Evolutionary conservation across 2,329 filamentous ascomycete species (phyloP).

Genomic region (Colletotrichum horii): DNA sequence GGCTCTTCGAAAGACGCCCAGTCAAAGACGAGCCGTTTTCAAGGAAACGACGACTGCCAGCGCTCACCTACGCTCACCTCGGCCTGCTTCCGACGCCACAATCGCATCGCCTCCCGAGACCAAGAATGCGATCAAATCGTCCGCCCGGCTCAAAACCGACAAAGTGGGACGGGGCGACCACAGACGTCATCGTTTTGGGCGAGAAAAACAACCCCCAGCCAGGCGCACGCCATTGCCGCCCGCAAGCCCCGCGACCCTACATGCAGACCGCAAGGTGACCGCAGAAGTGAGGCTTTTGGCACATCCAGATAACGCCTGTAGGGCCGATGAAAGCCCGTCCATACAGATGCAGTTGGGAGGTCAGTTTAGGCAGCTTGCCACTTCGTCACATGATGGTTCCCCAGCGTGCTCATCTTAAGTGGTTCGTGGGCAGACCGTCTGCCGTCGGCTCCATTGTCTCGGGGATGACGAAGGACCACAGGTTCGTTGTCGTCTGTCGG

Average conservation of each 20-base stretch:
- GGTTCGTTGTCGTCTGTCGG: background rate
- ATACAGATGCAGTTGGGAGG: background rate
- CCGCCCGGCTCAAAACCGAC: background rate
- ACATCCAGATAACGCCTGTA: background rate
- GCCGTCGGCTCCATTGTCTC: background rate
- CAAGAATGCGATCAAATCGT: background rate
- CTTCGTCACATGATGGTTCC: slow-evolving; percentile 15
- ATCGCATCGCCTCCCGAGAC: background rate
- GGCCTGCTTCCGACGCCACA: background rate
- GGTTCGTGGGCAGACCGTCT: background rate
- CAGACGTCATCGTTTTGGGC: background rate
- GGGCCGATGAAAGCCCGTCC: background rate
- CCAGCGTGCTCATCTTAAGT: background rate
- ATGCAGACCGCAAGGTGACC: background rate
- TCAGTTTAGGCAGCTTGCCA: slow-evolving; percentile 5
- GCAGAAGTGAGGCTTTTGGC: background rate
- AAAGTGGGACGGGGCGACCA: background rate
- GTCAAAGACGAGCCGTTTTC: background rate
- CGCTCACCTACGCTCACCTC: background rate
- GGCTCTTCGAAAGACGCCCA: background rate
- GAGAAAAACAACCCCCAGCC: background rate
- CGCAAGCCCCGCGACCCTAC: background rate
- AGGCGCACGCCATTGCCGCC: background rate
- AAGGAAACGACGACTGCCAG: background rate
- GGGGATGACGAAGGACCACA: background rate